Conservation (phyloP, 495 filamentous ascomycete genomes). For the Aspergillus coremiiformis region DNA sequence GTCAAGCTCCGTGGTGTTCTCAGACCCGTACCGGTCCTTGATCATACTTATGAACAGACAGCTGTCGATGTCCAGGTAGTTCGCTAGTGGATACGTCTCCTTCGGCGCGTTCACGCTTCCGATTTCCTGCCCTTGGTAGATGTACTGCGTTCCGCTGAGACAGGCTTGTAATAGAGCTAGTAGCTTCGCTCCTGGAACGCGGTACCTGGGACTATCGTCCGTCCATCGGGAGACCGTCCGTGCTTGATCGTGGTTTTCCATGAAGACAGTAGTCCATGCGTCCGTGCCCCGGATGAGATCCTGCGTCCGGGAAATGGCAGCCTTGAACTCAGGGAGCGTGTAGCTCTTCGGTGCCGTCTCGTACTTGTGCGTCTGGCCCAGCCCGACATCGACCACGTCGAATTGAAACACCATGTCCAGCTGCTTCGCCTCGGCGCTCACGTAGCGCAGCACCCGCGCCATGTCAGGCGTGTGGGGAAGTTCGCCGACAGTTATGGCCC, state of each 20-base stretch:
- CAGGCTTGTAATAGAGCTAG: conserved; percentile 47
- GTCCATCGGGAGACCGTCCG: conserved; percentile 49
- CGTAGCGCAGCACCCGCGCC: conserved; percentile 40
- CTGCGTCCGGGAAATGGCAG: conserved; percentile 33
- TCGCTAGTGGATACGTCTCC: conserved; percentile 46
- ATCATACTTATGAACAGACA: conserved; percentile 41
- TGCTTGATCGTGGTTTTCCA: conserved; percentile 58
- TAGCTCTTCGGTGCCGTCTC: conserved; percentile 33
- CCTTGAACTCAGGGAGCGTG: conserved; percentile 35
- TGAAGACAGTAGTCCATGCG: conserved; percentile 46
- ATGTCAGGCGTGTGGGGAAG: conserved; percentile 37
- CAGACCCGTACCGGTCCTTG: conserved; percentile 9
- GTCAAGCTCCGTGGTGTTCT: conserved; percentile 12
- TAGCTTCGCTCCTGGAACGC: conserved; percentile 46
- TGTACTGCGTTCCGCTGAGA: conserved; percentile 55
- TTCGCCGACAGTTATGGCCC: conserved; percentile 46
- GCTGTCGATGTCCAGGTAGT: conserved; percentile 59
- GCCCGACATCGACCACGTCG: conserved; percentile 43
- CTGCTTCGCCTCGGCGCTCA: conserved; percentile 34
- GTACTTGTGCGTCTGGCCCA: conserved; percentile 30
- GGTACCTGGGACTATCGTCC: conserved; percentile 31
- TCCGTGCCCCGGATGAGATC: conserved; percentile 40
- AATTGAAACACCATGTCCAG: conserved; percentile 53
- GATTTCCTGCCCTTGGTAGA: conserved; percentile 66
- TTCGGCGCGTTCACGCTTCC: conserved; percentile 59